A percentile compares a stretch with the other conserved stretches of the same genome.
phyloP scores from a whole-genome alignment of 257 asterid species.

The Scutellaria barbata region DNA sequence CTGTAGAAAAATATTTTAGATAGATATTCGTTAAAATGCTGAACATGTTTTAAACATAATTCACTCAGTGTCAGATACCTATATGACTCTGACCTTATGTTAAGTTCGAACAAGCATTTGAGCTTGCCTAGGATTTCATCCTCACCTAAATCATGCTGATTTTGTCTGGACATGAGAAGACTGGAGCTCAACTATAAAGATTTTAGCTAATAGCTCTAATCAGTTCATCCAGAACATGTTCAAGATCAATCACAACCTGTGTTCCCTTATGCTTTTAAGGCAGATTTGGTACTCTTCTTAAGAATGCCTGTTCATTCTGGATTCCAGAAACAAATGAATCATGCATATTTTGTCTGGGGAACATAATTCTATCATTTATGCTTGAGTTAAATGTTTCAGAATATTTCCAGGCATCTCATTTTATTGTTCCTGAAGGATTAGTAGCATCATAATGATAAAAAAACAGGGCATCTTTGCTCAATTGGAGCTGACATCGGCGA shows the following conservation, averaged over 20 bases:
- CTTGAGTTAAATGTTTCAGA: slow-evolving; percentile 1
- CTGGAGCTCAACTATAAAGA: background rate
- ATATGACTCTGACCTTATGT: background rate
- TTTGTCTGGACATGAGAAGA: background rate
- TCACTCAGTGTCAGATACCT: background rate
- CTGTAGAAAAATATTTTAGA: slow-evolving; percentile 18
- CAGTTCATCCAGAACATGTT: slow-evolving; percentile 22
- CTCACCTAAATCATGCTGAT: slow-evolving; percentile 10
- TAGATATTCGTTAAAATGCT: background rate
- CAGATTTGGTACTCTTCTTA: background rate
- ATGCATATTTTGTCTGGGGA: background rate
- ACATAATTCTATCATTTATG: background rate
- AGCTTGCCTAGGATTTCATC: slow-evolving; percentile 1
- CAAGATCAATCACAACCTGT: slow-evolving; percentile 11
- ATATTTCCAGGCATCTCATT: background rate
- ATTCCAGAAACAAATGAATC: background rate
- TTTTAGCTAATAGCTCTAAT: slow-evolving; percentile 11
- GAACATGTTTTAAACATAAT: background rate
- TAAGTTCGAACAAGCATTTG: slow-evolving; percentile 2
- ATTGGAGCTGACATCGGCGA: slow-evolving; percentile 1
- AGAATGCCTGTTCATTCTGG: slow-evolving; percentile 21
- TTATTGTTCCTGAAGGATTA: slow-evolving; percentile 9
- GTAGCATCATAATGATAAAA: background rate
- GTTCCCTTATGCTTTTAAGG: slow-evolving; percentile 1
- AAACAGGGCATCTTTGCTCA: background rate